Evolutionary conservation across 2,329 filamentous ascomycete genomes (phyloP).

Genomic region (Epichloe sp.): DNA sequence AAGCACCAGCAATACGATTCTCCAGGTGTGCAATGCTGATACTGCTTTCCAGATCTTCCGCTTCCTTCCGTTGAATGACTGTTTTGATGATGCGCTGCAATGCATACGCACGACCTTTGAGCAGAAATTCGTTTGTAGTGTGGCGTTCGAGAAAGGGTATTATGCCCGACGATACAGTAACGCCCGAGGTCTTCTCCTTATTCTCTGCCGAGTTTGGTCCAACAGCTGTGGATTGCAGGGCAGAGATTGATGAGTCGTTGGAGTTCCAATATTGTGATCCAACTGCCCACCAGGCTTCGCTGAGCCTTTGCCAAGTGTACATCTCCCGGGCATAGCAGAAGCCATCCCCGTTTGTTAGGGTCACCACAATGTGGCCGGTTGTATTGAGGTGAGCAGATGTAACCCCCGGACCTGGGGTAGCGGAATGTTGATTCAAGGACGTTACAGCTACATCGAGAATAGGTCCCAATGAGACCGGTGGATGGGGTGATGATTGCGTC

Average conservation of each 20-base stretch:
- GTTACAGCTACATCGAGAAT: conserved; percentile 78
- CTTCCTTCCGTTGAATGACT: conserved; percentile 76
- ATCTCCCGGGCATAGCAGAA: conserved; percentile 78
- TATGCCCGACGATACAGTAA: conserved; percentile 71
- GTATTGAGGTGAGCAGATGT: conserved; percentile 88
- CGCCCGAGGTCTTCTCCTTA: conserved; percentile 32
- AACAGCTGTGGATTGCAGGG: conserved; percentile 59
- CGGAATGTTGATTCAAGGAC: conserved; percentile 59
- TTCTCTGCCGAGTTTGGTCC: conserved; percentile 39
- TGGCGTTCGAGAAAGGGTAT: conserved; percentile 88
- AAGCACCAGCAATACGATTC: conserved; percentile 80
- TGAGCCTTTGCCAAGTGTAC: conserved; percentile 90
- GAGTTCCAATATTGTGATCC: conserved; percentile 99
- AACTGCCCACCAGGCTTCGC: conserved; percentile 95
- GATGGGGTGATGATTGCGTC: conserved; percentile 70
- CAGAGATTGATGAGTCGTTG: conserved; percentile 77
- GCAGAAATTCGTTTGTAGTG: conserved; percentile 82
- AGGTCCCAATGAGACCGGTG: conserved; percentile 77
- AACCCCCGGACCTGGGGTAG: conserved; percentile 70
- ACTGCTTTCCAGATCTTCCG: conserved; percentile 79
- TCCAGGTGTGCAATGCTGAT: conserved; percentile 92
- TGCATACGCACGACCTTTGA: conserved; percentile 84
- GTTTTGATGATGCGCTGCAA: conserved; percentile 85
- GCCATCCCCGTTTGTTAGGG: conserved; percentile 85
- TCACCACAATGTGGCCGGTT: conserved; percentile 74